Base-by-base conservation (phyloP, 345 rosid genomes). In the Lepidium aucheri region DNA sequence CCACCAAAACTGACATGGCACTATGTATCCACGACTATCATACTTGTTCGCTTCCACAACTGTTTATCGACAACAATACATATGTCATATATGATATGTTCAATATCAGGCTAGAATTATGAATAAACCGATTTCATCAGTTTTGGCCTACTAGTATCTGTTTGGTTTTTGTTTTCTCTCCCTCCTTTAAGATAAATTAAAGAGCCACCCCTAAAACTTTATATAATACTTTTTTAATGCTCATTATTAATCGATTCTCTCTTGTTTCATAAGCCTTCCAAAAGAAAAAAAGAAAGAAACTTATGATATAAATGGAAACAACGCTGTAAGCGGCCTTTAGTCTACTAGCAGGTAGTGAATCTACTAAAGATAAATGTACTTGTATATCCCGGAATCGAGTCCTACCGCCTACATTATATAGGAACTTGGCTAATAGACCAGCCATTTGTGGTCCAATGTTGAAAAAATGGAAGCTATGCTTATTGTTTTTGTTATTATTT, bases 1-100 rank as follows among this genome's bases (percentile, higher is more conserved):
- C 35, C 67, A 67, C 67, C 72, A 28, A 78, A 68, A 75, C 77
- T 74, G 81, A 68, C 75, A 72, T 63, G 51, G 69, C 76, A 58
- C 80, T 74, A 75, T 80, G 81, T 82, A 76, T 70, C 75, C 57
- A 69, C 82, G 74, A 66, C 68, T 72, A 77, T 79, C 75, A 56
- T 70, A 76, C 68, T 74, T 55, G 57, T 66, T 20, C 69, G 53
- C 63, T 26, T 53, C 46, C 52, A 55, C 16, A 51, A 60, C 49
- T 79, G 61, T 79, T 67, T 77, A 77, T 72, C 68, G 76, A 68
- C 72, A 70, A 67, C 64, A 52, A 59, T 60, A 61, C 50, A 40
- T 49, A 72, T 77, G 55, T 20, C 50, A 40, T 49, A 72, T 77
- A 52, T 20, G 32, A 38, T 51, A 51, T 44, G 49, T 61, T 49